Conservation (phyloP, 2,329 filamentous ascomycete species). For the Stenocarpella maydis region DNA sequence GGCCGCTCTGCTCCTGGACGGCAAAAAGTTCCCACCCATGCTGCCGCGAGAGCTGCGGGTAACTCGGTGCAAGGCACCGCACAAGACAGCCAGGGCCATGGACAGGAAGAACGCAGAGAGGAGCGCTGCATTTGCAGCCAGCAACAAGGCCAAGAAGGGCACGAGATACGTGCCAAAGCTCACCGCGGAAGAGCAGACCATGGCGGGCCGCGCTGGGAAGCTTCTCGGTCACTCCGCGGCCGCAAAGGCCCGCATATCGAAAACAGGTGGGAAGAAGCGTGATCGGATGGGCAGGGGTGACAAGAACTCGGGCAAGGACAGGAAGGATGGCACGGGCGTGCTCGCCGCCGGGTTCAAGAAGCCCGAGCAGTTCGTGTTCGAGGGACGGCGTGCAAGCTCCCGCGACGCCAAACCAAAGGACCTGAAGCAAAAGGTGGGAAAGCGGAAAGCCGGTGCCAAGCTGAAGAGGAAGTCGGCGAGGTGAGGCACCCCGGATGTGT, state of each 20-base stretch:
- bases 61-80: slow-evolving; percentile 80
- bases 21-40: slow-evolving; percentile 92
- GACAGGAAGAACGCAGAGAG: slow-evolving; percentile 54
- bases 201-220: slow-evolving; percentile 76
- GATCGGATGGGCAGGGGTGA: slow-evolving; percentile 20
- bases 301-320: slow-evolving; percentile 19
- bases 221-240: slow-evolving; percentile 74
- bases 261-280: slow-evolving; percentile 16
- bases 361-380: slow-evolving; percentile 79
- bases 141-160: slow-evolving; percentile 47
- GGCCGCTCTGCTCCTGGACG: slow-evolving; percentile 85
- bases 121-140: slow-evolving; percentile 28
- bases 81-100: slow-evolving; percentile 64
- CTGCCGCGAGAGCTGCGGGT: slow-evolving; percentile 90
- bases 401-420: slow-evolving; percentile 71
- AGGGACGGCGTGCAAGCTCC: slow-evolving; percentile 77
- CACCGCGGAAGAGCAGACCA: slow-evolving; percentile 73
- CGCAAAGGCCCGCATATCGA: slow-evolving; percentile 46
- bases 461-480: slow-evolving; percentile 44
- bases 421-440: slow-evolving; percentile 64
- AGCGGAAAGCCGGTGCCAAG: slow-evolving; percentile 52
- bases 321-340: slow-evolving; percentile 39
- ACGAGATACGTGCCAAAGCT: slow-evolving; percentile 74
- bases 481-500: slow-evolving; percentile 11
- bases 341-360: slow-evolving; percentile 58